A percentile compares a stretch with the other conserved stretches of the same genome.
Evolutionary conservation across 1,284 basidiomycete genomes (phyloP).

Genomic region (Tilletia horrida): DNA sequence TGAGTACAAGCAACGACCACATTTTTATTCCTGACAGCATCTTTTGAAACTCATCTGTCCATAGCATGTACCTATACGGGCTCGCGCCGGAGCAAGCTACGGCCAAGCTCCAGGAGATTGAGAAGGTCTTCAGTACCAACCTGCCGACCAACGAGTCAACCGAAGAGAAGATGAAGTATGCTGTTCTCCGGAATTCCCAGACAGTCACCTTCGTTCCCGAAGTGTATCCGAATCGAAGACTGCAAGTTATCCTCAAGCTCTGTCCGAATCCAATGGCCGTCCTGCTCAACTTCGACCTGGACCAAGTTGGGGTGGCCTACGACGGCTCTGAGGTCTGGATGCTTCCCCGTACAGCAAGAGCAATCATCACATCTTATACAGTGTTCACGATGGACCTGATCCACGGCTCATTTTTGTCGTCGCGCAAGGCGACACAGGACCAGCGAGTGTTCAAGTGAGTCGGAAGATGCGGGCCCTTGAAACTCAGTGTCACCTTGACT

Average conservation of each 20-base stretch:
- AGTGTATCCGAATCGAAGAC: constrained; percentile 21
- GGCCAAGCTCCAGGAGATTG: constrained; percentile 18
- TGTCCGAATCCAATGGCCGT: constrained; percentile 21
- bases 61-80: constrained; percentile 17
- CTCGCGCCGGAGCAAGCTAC: constrained; percentile 8
- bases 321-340: constrained; percentile 27
- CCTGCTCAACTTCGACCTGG: constrained; percentile 30
- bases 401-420: constrained; percentile 25
- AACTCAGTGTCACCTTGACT: not conserved
- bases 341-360: constrained; percentile 26
- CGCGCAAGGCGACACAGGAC: constrained; percentile 27
- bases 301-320: constrained; percentile 23
- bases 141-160: not conserved
- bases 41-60: not conserved
- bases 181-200: constrained; percentile 18
- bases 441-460: constrained; percentile 20
- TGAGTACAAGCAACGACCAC: constrained; percentile 4
- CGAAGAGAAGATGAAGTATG: not conserved
- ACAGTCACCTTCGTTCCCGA: constrained; percentile 25
- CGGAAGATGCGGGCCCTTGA: too few relatives aligned
- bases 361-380: constrained; percentile 22
- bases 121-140: constrained; percentile 12
- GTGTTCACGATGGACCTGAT: constrained; percentile 29
- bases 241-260: constrained; percentile 30
- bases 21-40: too few relatives aligned